Conservation (phyloP, 1,284 basidiomycete genomes). For the Leccinum ponderosum region DNA sequence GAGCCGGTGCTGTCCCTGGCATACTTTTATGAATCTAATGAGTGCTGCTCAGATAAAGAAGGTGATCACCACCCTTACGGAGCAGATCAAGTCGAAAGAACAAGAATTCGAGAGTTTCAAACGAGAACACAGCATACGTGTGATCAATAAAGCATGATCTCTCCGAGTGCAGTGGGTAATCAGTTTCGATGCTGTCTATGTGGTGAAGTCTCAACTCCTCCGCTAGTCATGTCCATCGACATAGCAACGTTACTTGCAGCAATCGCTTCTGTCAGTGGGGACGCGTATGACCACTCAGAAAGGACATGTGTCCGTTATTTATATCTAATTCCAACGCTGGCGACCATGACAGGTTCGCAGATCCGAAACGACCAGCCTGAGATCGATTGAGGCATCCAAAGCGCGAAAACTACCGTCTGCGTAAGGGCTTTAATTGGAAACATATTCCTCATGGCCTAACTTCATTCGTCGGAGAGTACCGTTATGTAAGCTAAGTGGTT, state of each 20-base stretch:
- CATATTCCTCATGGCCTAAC: neutral
- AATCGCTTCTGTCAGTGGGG: neutral
- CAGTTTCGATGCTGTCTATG: neutral
- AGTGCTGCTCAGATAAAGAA: conserved; percentile 64
- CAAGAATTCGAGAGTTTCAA: conserved; percentile 84
- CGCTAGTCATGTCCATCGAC: neutral
- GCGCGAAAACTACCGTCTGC: neutral
- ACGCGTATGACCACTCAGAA: neutral
- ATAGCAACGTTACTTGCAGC: neutral
- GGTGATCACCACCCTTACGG: conserved; percentile 72
- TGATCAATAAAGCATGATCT: conserved; percentile 41
- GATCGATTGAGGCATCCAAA: neutral
- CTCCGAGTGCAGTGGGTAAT: neutral
- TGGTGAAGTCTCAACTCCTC: neutral
- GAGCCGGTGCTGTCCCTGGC: conserved; percentile 27
- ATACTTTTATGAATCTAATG: conserved; percentile 8
- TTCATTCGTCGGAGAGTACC: neutral
- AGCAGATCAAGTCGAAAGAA: conserved; percentile 88
- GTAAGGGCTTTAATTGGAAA: neutral
- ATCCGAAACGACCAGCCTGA: conserved; percentile 1
- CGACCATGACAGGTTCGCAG: neutral
- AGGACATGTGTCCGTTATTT: neutral
- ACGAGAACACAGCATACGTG: conserved; percentile 78
- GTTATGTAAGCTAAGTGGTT: neutral
- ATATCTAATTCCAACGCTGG: conserved; percentile 1